Base-by-base conservation (phyloP, 768 basidiomycete genomes). In the Boletus edulis region DNA sequence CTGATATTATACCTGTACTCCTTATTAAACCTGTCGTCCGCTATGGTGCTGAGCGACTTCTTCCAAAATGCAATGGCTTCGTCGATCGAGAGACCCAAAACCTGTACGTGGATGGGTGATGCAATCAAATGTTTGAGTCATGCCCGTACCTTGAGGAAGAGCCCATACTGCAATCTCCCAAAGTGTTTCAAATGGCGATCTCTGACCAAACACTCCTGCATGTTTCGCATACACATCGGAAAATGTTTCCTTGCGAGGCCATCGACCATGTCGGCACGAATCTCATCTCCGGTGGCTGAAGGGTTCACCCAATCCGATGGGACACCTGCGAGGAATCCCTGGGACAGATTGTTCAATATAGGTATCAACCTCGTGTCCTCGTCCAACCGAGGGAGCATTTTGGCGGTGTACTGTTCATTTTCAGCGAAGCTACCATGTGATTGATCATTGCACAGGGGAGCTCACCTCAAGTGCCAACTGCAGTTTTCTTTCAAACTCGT, bases 1-100 rank as follows among this genome's bases (percentile, higher is more conserved):
- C 96, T 86, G 63, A 99, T 94, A 61, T 98, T 99, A 71, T 99
- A 99, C 63, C 85, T 87, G 79, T 98, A 87, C 67, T 97, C 91
- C 68, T 98, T 99, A 77, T 95, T 96, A 74, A 98, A 99, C 69
- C 93, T 88, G 73, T 98, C 94, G 55, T 98, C 96, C 11, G 87
- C 84, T 51, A 92, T 83, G 7, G 70, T 71, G 10, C 72, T 84
- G 68, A 96, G 97, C 24, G 90, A 86, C 67, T 86, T 90, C 51
- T 92, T 78, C 97, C 97, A 99, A 72, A 97, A 99, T 11, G 81
- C 74, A 45, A 98, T 69, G 2, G 97, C 94, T 72, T 99, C 97
- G 15, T 99, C 96, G 35, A 99, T 83, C 0, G 95, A 87, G 54
- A 99, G 73, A 9, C 97, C 97, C 53, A 98, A 76, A 2, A 91